phyloP scores from a whole-genome alignment of 768 basidiomycete genomes.

The Pisolithus sp. region DNA sequence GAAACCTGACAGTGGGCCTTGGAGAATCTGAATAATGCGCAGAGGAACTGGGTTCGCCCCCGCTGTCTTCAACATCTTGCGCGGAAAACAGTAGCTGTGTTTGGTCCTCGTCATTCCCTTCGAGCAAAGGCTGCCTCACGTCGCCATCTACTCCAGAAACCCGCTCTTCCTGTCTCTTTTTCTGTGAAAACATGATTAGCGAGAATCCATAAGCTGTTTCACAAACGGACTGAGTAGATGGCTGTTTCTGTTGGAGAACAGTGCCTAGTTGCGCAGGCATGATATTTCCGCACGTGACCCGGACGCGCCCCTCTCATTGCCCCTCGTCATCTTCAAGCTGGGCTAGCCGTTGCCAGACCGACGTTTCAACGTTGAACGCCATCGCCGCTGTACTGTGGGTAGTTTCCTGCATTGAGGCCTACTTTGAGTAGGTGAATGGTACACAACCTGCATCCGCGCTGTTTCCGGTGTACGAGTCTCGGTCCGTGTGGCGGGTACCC shows the following conservation, averaged over 20 bases:
- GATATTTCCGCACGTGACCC: constrained; percentile 18
- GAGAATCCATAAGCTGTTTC: constrained; percentile 14
- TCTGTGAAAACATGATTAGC: constrained; percentile 25
- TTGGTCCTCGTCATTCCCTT: constrained; percentile 32
- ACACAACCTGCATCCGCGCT: too few relatives aligned
- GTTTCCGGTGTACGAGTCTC: too few relatives aligned
- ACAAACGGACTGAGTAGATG: not conserved
- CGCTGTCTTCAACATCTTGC: constrained; percentile 50
- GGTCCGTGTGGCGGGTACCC: too few relatives aligned
- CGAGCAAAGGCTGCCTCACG: constrained; percentile 54
- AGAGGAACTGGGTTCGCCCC: constrained; percentile 28
- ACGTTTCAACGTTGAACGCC: too few relatives aligned
- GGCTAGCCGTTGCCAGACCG: too few relatives aligned
- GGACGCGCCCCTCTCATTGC: not conserved
- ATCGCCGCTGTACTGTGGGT: too few relatives aligned
- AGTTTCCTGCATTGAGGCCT: too few relatives aligned
- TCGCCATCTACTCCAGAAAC: constrained; percentile 28
- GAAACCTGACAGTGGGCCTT: constrained; percentile 53
- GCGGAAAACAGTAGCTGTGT: constrained; percentile 45
- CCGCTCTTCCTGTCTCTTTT: constrained; percentile 24
- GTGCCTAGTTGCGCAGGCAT: constrained; percentile 1
- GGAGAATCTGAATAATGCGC: constrained; percentile 30
- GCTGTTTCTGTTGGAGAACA: not conserved
- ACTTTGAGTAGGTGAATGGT: too few relatives aligned
- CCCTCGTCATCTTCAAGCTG: not conserved